These are phyloP conservation scores for Lactifluus hygrophoroides DNA, from an alignment of 768 basidiomycete species.

Conservation along the genomic window DNA sequence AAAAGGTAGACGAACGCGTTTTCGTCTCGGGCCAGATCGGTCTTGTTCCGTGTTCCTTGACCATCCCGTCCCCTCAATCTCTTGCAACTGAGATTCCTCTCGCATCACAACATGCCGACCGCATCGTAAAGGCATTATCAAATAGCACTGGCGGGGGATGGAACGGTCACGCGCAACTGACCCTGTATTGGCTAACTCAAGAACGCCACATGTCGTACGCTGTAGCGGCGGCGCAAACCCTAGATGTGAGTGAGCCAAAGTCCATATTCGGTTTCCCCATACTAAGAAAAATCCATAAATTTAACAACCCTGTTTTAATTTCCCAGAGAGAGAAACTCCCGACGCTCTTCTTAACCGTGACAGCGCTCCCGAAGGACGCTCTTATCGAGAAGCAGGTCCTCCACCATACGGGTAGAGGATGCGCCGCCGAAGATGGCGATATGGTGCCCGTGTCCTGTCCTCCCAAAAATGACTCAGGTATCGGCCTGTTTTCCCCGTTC, in stretches of 20 bases:
- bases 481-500: background rate
- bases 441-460: conserved; percentile 25
- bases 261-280: background rate
- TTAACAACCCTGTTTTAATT: background rate
- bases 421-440: conserved; percentile 41
- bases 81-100: conserved; percentile 63
- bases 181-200: conserved; percentile 66
- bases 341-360: conserved; percentile 53
- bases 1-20: conserved; percentile 71
- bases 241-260: conserved; percentile 2
- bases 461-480: conserved; percentile 39
- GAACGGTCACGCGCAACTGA: conserved; percentile 52
- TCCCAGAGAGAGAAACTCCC: conserved; percentile 26
- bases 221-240: conserved; percentile 31
- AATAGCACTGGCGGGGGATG: conserved; percentile 48
- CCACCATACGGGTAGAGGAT: conserved; percentile 55
- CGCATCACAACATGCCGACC: conserved; percentile 68
- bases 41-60: conserved; percentile 64
- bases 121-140: conserved; percentile 55
- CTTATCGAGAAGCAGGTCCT: conserved; percentile 70
- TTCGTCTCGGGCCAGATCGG: conserved; percentile 96
- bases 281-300: no score
- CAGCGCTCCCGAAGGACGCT: conserved; percentile 63
- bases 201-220: conserved; percentile 32
- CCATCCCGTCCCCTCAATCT: conserved; percentile 52